Percentiles rank a stretch among this genome's conserved stretches.
phyloP scores from a whole-genome alignment of 352 stramenopile genomes.

The Pythium dissimile region DNA sequence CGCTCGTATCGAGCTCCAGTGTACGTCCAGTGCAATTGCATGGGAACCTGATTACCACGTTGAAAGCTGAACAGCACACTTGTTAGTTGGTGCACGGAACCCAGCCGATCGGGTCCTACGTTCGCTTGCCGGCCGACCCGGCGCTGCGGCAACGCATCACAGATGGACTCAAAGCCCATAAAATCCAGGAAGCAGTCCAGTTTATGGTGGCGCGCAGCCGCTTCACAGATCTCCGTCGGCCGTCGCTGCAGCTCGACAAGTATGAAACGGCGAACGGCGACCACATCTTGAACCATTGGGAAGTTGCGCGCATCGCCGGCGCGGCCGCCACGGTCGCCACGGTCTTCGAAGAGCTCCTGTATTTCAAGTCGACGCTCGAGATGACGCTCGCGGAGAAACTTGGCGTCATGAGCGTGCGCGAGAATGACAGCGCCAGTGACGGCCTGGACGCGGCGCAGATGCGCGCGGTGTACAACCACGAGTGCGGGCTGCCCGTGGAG shows the following conservation, averaged over 20 bases:
- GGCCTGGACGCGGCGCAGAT: not conserved
- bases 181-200: not conserved
- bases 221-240: not conserved
- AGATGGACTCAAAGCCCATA: not conserved
- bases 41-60: not conserved
- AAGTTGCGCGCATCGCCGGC: not conserved
- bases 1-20: not conserved
- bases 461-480: not conserved
- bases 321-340: not conserved
- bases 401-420: not conserved
- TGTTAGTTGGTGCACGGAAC: not conserved
- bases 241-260: not conserved
- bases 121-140: not conserved
- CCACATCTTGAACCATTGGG: not conserved
- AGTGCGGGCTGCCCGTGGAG: not conserved
- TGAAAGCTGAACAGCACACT: not conserved
- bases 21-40: not conserved
- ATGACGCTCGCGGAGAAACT: slow-evolving; percentile 8
- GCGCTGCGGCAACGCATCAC: not conserved
- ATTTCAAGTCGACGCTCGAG: slow-evolving; percentile 1
- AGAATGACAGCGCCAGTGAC: not conserved
- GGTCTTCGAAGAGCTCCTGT: slow-evolving; percentile 3
- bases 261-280: not conserved
- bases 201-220: not conserved
- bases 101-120: not conserved